Evolutionary conservation across 129 eudicot genomes (phyloP), one percentile per base, ranked within the genome.

Genomic region (Chrysanthemum seticuspe): DNA sequence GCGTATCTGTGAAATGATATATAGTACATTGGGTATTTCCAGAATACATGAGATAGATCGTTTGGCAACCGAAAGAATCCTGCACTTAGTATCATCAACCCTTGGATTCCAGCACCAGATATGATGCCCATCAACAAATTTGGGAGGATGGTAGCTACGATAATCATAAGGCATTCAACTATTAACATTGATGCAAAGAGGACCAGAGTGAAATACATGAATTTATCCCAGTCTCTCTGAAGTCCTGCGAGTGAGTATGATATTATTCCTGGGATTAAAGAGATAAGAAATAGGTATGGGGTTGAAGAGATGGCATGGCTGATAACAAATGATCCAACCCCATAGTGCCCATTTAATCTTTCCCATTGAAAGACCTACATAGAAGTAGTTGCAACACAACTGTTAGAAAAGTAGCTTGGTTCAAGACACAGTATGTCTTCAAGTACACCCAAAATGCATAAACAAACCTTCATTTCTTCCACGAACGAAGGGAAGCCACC

Each of bases 401-500:
- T 70, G 21, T 25, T 13, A 31, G 3, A 12, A n/a, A 8, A 55
- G 67, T 45, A 10, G 29, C 0, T 21, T 13, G n/a, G 21, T 63
- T 63, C 27, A 47, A 47, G 11, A 13, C 6, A 27, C 1, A 2
- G 29, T 34, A n/a, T 68, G 3, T 49, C 2, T 29, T 48, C 15
- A 48, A 48, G 61, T 47, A 12, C 55, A 76, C 12, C 27, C n/a
- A 18, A 68, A 50, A 50, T 68, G 49, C 36, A 63, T 36, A 11
- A 36, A 23, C 61, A 3, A 19, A 92, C 97, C 91, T 92, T 92
- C 79, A 92, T 81, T 75, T 92, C 97, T 68, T 92, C 94, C 10
- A 92, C 83, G 63, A 92, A 89, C 0, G 97, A 92, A 54, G 97
- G 97, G 75, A 92, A 92, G 9, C 97, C 94, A 1, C 97, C 94